A percentile compares a stretch with the other conserved stretches of the same genome.
Evolutionary conservation across 371 early-diverging fungal species (phyloP).

Genomic region (Actinomortierella wolfii): DNA sequence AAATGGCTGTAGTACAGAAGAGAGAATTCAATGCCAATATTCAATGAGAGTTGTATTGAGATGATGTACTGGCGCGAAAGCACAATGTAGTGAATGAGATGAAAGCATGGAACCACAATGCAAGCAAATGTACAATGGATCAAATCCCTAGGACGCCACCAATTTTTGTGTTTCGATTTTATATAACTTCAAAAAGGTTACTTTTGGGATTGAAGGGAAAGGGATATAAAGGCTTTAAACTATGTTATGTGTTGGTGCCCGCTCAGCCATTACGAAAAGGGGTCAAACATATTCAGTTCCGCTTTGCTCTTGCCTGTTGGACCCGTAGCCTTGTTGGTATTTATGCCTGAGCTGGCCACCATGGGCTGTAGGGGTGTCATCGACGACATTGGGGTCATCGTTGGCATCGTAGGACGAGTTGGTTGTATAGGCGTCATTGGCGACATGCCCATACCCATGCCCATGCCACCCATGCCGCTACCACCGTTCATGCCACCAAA

Average conservation of each 20-base stretch:
- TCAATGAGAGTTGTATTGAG: no score
- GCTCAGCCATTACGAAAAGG: constrained; percentile 31
- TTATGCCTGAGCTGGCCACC: constrained; percentile 7
- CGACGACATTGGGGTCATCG: constrained; percentile 25
- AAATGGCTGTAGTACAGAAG: background rate
- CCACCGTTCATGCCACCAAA: constrained; percentile 12
- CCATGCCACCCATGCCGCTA: constrained; percentile 7
- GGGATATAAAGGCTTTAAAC: no score
- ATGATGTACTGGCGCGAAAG: no score
- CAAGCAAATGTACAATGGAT: no score
- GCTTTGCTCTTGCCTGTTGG: constrained; percentile 17
- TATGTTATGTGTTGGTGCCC: no score
- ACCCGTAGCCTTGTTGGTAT: constrained; percentile 9
- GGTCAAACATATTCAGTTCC: constrained; percentile 46
- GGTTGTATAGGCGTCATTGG: constrained; percentile 23
- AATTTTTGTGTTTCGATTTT: no score
- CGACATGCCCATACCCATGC: constrained; percentile 24
- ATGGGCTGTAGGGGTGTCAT: constrained; percentile 37
- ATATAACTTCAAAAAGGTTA: no score
- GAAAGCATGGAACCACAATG: no score
- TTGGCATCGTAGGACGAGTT: constrained; percentile 2
- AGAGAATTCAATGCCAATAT: no score
- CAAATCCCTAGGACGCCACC: no score
- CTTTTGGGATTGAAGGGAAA: no score
- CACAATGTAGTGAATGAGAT: no score